phyloP scores from a whole-genome alignment of 2,329 filamentous ascomycete species.

The Neodidymelliopsis sp. region DNA sequence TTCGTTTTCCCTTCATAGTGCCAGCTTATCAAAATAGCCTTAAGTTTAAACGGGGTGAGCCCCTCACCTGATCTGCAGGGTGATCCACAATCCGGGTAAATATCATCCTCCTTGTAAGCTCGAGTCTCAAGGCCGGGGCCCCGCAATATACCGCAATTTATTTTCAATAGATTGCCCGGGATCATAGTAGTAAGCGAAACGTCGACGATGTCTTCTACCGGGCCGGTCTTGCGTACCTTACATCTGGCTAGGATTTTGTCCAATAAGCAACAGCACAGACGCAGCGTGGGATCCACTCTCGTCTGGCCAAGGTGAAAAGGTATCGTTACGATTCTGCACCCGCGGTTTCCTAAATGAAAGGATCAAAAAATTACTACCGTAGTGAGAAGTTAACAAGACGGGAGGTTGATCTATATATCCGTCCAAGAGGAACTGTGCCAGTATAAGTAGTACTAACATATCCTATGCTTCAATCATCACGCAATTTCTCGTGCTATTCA shows the following conservation, averaged over 20 bases:
- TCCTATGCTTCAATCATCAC: slow-evolving; percentile 7
- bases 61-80: not conserved
- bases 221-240: slow-evolving; percentile 19
- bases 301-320: not conserved
- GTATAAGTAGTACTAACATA: slow-evolving; percentile 14
- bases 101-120: slow-evolving; percentile 4
- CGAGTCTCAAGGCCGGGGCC: slow-evolving; percentile 5
- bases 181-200: not conserved
- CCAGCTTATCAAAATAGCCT: not conserved
- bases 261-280: not conserved
- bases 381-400: slow-evolving; percentile 5
- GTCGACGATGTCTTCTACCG: slow-evolving; percentile 9
- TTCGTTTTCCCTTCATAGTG: not conserved
- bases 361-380: not conserved
- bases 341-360: slow-evolving; percentile 6
- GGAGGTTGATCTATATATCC: slow-evolving; percentile 7
- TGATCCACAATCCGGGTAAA: slow-evolving; percentile 13
- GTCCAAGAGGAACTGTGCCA: not conserved
- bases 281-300: not conserved
- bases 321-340: not conserved
- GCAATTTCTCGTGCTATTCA: slow-evolving; percentile 15
- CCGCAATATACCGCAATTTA: slow-evolving; percentile 15
- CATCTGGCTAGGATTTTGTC: not conserved
- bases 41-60: not conserved
- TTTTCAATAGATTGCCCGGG: not conserved